Percentiles rank a stretch among this genome's conserved stretches.
These are phyloP conservation scores for Balakata baccata DNA, from an alignment of 345 rosid genomes.

Conservation along the genomic window DNA sequence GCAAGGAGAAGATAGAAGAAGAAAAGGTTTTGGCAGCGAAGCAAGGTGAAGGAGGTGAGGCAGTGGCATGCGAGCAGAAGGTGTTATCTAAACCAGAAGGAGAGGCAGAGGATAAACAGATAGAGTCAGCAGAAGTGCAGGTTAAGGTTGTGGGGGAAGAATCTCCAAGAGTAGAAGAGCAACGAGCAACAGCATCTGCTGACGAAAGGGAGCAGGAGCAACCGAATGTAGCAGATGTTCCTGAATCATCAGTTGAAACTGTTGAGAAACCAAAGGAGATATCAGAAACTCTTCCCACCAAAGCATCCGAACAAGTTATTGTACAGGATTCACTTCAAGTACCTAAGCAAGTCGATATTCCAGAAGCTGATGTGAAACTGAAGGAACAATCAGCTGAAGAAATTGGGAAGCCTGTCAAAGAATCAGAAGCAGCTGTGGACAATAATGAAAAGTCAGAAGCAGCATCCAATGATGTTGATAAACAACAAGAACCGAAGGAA, in stretches of 20 bases:
- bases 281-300: conserved; percentile 1
- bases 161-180: conserved; percentile 2
- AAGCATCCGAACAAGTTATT: background rate
- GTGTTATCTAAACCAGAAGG: background rate
- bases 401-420: background rate
- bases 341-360: too few relatives aligned
- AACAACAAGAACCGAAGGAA: background rate
- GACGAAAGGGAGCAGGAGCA: background rate
- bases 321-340: too few relatives aligned
- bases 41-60: conserved; percentile 7
- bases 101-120: background rate
- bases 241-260: background rate
- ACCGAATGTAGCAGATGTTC: background rate
- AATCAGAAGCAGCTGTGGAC: background rate
- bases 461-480: conserved; percentile 1
- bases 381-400: conserved; percentile 1
- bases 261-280: conserved; percentile 13
- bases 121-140: background rate
- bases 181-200: conserved; percentile 13
- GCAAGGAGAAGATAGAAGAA: conserved; percentile 10
- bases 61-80: background rate
- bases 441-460: background rate
- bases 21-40: background rate
- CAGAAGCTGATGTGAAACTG: background rate
- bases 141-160: background rate